Evolutionary conservation across 495 filamentous ascomycete species (phyloP), one percentile per base, ranked within the genome.

Genomic region (Hypoxylon fuscum): DNA sequence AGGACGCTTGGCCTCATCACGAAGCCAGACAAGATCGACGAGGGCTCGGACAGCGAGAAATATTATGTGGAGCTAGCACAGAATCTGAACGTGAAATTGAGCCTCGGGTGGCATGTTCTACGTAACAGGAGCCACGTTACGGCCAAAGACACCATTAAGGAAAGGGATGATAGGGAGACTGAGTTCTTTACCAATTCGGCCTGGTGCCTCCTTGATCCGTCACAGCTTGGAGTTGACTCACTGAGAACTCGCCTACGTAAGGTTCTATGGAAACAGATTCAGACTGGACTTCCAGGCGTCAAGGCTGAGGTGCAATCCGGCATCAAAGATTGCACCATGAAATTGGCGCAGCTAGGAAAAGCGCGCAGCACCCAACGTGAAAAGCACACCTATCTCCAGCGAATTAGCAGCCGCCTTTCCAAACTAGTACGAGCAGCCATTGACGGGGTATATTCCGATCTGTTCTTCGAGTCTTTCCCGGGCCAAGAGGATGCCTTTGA

Each of bases 1-100:
- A 71, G 81, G 21, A 85, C 81, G 5, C 55, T 73, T 5, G 81
- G 82, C 5, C 66, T 85, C 32, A 81, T 85, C 48, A 81, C 81
- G 6, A 83, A 84, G 53, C 81, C 82, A 1, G 81, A 85, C 62
- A 76, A 69, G 7, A 59, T 81, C 21, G 62, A 70, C n/a, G 22
- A 45, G 2, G 74, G 71, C 10, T 78, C 78, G 11, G 76, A 75
- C 0, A 77, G 70, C 22, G 76, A 82, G 37, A 34, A 50, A 0
- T 66, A 61, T 22, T 82, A 77, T 59, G 47, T 79, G 0, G 67
- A 68, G 11, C 55, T 83, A 5, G 77, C 76, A 14, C 76, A 69
- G 50, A 85, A 85, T 42, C 57, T 78, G 44, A 72, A 82, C 12
- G 73, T 80, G 8, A 62, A 76, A 27, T 72, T 84, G 20, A 47